Evolutionary conservation across 331 rosid species (phyloP), one percentile per base, ranked within the genome.

Genomic region (Dryas integrifolia): DNA sequence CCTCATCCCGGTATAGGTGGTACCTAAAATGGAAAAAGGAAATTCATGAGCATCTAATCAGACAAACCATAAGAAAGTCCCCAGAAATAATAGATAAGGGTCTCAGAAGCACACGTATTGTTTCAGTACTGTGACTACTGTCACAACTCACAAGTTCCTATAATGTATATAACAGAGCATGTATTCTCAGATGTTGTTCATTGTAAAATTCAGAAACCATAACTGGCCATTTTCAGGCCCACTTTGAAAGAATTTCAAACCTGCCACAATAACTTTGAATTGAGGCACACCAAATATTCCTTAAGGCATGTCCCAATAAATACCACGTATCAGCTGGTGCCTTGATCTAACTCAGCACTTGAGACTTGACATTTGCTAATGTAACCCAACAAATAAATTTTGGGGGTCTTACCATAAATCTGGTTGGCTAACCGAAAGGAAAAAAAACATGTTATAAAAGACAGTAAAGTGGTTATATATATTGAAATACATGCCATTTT

Each of bases 1-100:
- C 87, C 4, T 87, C 89, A 38, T 85, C 89, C 10, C 84, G 82
- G 59, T 65, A 87, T 16, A 87, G 80, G 52, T 81, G 75, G 40
- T 76, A 87, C 81, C 92, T 87, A 58, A 75, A 81, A 77, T 53
- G 5, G 26, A 53, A 7, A 21, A 44, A 7, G 4, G 4, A 26
- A 15, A 24, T n/a, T 21, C 45, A 30, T 35, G 43, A 76, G 81
- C 49, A 58, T 71, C 65, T 45, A 41, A 26, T 62, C 72, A 47
- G 52, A 40, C 9, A 69, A 55, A 69, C 40, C 11, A 14, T 30
- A 30, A 1, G 35, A 30, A 44, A 44, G 48, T 44, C 47, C 47
- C 6, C 6, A 9, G 47, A 44, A 44, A 44, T 44, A 44, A 44
- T 44, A 3, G 9, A 9, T 44, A 9, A 44, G 8, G 6, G 9